Evolutionary conservation across 306 rosid genomes (phyloP), one percentile per base, ranked within the genome.

Genomic region (Gastrolobium bilobum): DNA sequence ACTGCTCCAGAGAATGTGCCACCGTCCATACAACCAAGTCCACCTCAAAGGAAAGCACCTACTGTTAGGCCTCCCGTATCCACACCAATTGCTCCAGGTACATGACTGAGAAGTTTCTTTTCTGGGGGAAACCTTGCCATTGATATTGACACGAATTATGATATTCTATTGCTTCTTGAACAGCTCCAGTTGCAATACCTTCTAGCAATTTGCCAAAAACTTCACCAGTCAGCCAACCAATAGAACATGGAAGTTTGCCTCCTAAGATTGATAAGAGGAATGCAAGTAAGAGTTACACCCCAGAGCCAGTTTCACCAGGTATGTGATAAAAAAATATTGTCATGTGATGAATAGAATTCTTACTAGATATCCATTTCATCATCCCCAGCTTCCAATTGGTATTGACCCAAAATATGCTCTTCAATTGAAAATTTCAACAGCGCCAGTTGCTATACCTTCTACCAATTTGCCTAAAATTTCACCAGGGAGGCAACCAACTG

Each of bases 51-150:
- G 47, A 76, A 44, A 79, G 69, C 63, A 63, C 84, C 87, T 8
- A 13, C 62, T 78, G 44, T 60, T 53, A 72, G 77, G 56, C 80
- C 84, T 89, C 85, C 87, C 68, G 51, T 44, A 8, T 63, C 82
- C 63, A 44, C 73, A 46, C 84, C 87, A 51, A 69, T 38, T 84
- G 81, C 93, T 79, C 92, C 92, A 82, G 97, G 97, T 91, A 88
- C 61, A 44, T 68, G 82, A 35, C 40, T 54, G 29, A 43, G 29
- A 26, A 69, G 35, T 70, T 54, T 46, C 6, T 48, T 68, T 39
- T 72, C 30, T 8, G 8, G 6, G 42, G 20, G 52, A 39, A 37
- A 38, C 64, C 52, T 69, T 79, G 15, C 46, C 10, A 80, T 68
- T 82, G 76, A 77, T 66, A 35, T 54, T 72, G 76, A 72, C 69